Conservation (phyloP, 2,329 filamentous ascomycete species). For the Lecanicillium sp. region DNA sequence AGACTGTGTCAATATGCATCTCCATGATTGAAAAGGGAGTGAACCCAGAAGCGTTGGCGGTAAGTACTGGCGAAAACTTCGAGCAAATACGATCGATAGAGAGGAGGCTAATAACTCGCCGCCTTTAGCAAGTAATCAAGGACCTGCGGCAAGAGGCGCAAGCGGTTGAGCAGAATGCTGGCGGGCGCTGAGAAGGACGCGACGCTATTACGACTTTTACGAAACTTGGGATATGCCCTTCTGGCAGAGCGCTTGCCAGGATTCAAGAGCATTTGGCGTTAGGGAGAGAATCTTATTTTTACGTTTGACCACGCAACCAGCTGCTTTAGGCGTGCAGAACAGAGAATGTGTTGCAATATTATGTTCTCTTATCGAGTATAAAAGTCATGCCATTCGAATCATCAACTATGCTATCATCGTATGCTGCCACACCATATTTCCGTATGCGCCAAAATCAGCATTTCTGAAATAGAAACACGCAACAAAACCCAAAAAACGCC, state of each 20-base stretch:
- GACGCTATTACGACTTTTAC: too few relatives aligned
- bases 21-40: constrained; percentile 96
- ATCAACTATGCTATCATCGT: not conserved
- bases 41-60: constrained; percentile 88
- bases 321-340: too few relatives aligned
- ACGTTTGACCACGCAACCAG: too few relatives aligned
- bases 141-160: constrained; percentile 51
- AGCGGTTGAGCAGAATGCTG: constrained; percentile 35
- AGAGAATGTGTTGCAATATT: too few relatives aligned
- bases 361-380: too few relatives aligned
- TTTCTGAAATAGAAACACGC: too few relatives aligned
- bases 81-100: too few relatives aligned
- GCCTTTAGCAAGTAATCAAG: constrained; percentile 47
- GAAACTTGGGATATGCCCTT: too few relatives aligned
- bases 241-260: too few relatives aligned
- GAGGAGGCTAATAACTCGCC: not conserved
- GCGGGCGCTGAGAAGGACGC: constrained; percentile 16
- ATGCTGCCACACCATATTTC: not conserved
- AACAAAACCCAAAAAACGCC: constrained; percentile 3
- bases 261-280: too few relatives aligned
- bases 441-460: not conserved
- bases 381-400: too few relatives aligned
- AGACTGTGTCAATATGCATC: constrained; percentile 88
- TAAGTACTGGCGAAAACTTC: constrained; percentile 37
- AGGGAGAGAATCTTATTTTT: too few relatives aligned